Evolutionary conservation across 2,329 filamentous ascomycete species (phyloP).

Genomic region (Alternaria ventricosa): DNA sequence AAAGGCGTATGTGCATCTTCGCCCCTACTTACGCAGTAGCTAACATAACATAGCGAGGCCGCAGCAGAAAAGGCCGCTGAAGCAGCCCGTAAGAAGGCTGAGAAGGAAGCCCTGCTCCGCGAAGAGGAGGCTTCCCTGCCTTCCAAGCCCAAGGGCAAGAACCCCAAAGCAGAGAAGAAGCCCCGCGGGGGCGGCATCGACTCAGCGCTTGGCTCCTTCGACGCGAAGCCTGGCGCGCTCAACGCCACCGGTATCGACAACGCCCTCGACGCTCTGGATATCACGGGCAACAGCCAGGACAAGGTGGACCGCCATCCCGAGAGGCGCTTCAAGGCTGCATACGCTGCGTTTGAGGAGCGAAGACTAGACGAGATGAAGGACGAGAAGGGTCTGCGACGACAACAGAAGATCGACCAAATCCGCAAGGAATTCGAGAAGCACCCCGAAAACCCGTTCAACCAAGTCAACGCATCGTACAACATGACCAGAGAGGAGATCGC

Average conservation of each 20-base stretch:
- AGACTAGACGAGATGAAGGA: constrained; percentile 83
- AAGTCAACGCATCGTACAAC: constrained; percentile 78
- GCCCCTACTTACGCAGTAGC: background rate
- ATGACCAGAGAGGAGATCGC: constrained; percentile 77
- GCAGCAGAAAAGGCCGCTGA: constrained; percentile 85
- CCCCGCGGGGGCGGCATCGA: constrained; percentile 68
- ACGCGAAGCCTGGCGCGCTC: constrained; percentile 61
- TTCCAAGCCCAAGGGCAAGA: constrained; percentile 71
- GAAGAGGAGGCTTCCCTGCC: constrained; percentile 78
- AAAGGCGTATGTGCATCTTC: constrained; percentile 73
- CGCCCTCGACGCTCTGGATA: constrained; percentile 81
- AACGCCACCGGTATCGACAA: constrained; percentile 92
- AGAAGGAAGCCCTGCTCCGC: constrained; percentile 80
- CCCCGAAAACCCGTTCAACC: constrained; percentile 94
- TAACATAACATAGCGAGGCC: constrained; percentile 67
- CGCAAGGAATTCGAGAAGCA: constrained; percentile 94
- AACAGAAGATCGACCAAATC: constrained; percentile 85
- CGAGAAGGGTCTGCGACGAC: constrained; percentile 79
- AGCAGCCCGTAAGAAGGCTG: constrained; percentile 85
- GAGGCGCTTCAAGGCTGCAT: constrained; percentile 84
- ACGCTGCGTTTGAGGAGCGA: constrained; percentile 79
- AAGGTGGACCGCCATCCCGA: constrained; percentile 91
- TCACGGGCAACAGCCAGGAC: constrained; percentile 66
- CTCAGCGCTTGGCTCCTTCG: constrained; percentile 56
- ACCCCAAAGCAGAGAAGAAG: constrained; percentile 66